Evolutionary conservation across 805 yeast genomes (phyloP), one percentile per base, ranked within the genome.

Genomic region (Candida dajiaensis): DNA sequence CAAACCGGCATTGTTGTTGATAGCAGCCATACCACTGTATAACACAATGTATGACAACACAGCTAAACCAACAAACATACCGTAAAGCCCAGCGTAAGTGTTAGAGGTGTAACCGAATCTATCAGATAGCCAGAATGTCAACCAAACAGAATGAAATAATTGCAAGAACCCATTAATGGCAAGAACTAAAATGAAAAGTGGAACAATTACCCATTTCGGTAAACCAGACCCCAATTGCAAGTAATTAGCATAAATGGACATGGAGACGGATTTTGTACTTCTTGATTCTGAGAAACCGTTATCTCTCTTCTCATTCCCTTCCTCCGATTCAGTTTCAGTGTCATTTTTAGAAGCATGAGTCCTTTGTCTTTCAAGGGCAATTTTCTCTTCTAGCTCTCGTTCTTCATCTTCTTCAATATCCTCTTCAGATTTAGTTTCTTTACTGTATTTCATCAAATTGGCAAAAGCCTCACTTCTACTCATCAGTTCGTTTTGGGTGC

Each of bases 81-180:
- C 80, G 40, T 63, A 64, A 36, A 85, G 53, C 1, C 94, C 95
- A 58, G 83, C 82, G 65, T 87, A 85, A 46, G 76, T 74, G 1
- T 75, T 72, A 42, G 71, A 65, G 6, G 73, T 46, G 11, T 55
- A 46, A 22, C 62, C 51, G 56, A 83, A 85, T 59, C 73, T 76
- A 45, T 73, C 57, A 12, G 70, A 71, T 1, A 81, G 68, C 96
- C 96, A 87, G 64, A 82, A 87, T 5, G 89, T 78, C 50, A 88
- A 70, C 92, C 92, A 85, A 6, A 82, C 78, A 53, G 81, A 81
- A 38, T 82, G 74, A 59, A 81, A 78, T 31, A 80, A 61, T 54
- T 69, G 74, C 50, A 74, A 69, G 61, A 80, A 81, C 2, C 77
- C 77, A 37, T 72, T 65, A 16, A 73, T 5, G 4, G 51, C 45